Percentiles rank a stretch among this genome's conserved stretches.
phyloP scores from a whole-genome alignment of 805 yeast genomes.

The Metschnikowia amazonensis region DNA sequence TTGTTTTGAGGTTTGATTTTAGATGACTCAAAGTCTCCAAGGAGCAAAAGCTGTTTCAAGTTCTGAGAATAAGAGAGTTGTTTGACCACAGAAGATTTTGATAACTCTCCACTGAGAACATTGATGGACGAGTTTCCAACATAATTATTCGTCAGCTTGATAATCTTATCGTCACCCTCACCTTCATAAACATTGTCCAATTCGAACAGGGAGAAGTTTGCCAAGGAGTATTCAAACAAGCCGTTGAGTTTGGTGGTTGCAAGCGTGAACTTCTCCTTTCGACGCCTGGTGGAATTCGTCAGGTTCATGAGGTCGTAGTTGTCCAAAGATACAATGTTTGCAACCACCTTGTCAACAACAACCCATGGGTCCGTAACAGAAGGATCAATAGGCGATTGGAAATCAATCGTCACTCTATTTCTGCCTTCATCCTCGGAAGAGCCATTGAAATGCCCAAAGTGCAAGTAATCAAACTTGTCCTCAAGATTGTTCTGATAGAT shows the following conservation, averaged over 20 bases:
- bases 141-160: constrained; percentile 31
- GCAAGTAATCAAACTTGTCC: constrained; percentile 77
- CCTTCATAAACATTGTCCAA: constrained; percentile 23
- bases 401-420: constrained; percentile 30
- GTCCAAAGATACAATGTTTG: constrained; percentile 48
- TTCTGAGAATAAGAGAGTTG: constrained; percentile 7
- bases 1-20: constrained; percentile 24
- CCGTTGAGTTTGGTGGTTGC: constrained; percentile 56
- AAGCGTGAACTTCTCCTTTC: constrained; percentile 15
- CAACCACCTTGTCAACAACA: constrained; percentile 68
- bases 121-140: constrained; percentile 42
- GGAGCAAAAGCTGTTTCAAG: constrained; percentile 31
- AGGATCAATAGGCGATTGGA: constrained; percentile 20
- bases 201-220: constrained; percentile 51
- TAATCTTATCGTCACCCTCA: constrained; percentile 19
- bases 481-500: constrained; percentile 79
- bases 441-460: constrained; percentile 61
- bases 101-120: constrained; percentile 27
- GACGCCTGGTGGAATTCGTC: constrained; percentile 17
- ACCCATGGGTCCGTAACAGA: constrained; percentile 36
- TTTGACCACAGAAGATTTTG: constrained; percentile 16
- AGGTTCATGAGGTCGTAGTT: constrained; percentile 24
- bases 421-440: constrained; percentile 26
- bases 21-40: constrained; percentile 45
- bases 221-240: constrained; percentile 72